phyloP scores from a whole-genome alignment of 1,284 basidiomycete species.

The Bjerkandera adusta region DNA sequence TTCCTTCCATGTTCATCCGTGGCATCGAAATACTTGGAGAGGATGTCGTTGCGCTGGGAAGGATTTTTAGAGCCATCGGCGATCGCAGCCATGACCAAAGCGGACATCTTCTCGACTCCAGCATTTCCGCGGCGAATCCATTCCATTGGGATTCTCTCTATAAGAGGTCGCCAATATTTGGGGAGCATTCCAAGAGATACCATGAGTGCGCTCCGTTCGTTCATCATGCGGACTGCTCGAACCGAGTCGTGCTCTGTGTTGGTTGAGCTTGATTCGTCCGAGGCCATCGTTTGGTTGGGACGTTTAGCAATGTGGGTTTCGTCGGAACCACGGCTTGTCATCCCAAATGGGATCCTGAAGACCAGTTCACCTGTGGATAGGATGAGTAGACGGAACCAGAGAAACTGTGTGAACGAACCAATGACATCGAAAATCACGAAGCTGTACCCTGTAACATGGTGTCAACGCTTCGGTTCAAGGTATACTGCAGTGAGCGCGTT shows the following conservation, averaged over 20 bases:
- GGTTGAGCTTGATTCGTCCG: too few species aligned
- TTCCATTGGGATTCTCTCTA: too few species aligned
- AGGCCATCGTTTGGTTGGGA: slow-evolving; percentile 48
- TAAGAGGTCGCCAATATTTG: too few species aligned
- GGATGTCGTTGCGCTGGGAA: slow-evolving; percentile 70
- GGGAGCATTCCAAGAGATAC: too few species aligned
- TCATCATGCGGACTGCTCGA: too few species aligned
- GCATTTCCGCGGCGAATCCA: too few species aligned
- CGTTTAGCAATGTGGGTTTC: slow-evolving; percentile 61
- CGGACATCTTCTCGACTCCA: slow-evolving; percentile 1
- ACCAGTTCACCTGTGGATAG: slow-evolving; percentile 62
- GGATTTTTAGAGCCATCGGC: too few species aligned
- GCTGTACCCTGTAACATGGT: slow-evolving; percentile 73
- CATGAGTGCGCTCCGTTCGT: too few species aligned
- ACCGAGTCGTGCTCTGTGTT: too few species aligned
- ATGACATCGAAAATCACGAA: slow-evolving; percentile 90
- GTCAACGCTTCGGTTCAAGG: slow-evolving; percentile 19
- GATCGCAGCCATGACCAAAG: too few species aligned
- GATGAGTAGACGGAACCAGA: neutral
- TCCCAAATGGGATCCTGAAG: slow-evolving; percentile 87
- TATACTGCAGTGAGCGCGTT: neutral
- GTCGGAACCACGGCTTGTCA: slow-evolving; percentile 78
- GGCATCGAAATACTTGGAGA: slow-evolving; percentile 76
- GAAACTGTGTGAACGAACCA: slow-evolving; percentile 28
- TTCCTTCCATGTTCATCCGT: slow-evolving; percentile 79